Conservation (phyloP, 2,329 filamentous ascomycete species). For the Nigrospora oryzae region DNA sequence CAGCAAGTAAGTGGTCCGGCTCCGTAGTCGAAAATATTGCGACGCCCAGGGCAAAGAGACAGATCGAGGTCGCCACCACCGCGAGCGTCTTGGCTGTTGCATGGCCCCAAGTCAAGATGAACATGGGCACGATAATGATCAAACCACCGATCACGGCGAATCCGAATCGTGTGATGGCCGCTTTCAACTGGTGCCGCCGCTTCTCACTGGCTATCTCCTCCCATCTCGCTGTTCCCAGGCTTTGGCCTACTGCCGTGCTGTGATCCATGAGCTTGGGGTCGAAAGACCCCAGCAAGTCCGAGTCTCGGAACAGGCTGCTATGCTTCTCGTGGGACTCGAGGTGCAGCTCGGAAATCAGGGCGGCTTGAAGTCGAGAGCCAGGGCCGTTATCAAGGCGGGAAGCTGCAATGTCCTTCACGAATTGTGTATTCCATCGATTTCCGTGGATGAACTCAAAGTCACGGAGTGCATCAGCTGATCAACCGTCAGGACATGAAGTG, state of each 20-base stretch:
- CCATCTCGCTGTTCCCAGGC: background rate
- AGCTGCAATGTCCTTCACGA: too few relatives aligned
- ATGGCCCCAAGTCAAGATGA: conserved; percentile 4
- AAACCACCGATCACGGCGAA: conserved; percentile 5
- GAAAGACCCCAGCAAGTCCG: too few relatives aligned
- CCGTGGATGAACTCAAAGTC: too few relatives aligned
- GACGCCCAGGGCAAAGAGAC: conserved; percentile 3
- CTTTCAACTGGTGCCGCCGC: background rate
- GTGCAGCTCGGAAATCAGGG: too few relatives aligned
- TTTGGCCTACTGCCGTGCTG: background rate
- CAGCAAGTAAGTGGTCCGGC: conserved; percentile 5
- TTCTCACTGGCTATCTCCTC: conserved; percentile 1
- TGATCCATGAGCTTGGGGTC: background rate
- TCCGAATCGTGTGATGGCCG: conserved; percentile 1
- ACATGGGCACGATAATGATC: conserved; percentile 6
- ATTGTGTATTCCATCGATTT: too few relatives aligned
- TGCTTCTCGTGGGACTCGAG: too few relatives aligned
- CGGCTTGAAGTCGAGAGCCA: too few relatives aligned
- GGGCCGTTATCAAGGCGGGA: too few relatives aligned
- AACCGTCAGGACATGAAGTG: too few relatives aligned
- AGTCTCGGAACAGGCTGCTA: too few relatives aligned
- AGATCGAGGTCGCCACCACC: conserved; percentile 4
- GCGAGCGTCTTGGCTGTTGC: conserved; percentile 2
- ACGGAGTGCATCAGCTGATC: too few relatives aligned
- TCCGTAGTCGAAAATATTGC: conserved; percentile 4